These are phyloP conservation scores for Lachancea nothofagi DNA, from an alignment of 805 yeast genomes.

Conservation along the genomic window DNA sequence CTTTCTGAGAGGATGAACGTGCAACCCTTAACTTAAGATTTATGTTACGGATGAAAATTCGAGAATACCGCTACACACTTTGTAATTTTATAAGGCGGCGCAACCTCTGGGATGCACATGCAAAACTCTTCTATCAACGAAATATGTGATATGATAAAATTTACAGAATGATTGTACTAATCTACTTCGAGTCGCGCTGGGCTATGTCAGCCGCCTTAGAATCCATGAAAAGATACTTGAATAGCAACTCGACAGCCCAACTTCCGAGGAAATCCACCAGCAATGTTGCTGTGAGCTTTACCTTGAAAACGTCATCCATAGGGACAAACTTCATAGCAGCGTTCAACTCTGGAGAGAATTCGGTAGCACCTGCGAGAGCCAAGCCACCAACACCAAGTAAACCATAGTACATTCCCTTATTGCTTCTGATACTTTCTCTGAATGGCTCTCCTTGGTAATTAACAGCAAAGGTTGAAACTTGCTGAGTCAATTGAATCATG, in stretches of 20 bases:
- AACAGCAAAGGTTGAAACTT: conserved; percentile 95
- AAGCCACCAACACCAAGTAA: conserved; percentile 83
- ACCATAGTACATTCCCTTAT: conserved; percentile 96
- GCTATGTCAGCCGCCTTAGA: conserved; percentile 92
- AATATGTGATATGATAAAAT: neutral
- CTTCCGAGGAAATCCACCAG: conserved; percentile 70
- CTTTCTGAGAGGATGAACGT: conserved; percentile 6
- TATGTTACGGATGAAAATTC: too few relatives aligned
- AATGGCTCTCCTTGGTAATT: conserved; percentile 97
- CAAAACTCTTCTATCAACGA: neutral
- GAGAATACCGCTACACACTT: too few relatives aligned
- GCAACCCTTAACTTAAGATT: neutral
- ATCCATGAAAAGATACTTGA: conserved; percentile 85
- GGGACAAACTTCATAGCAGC: conserved; percentile 89
- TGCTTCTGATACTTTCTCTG: conserved; percentile 82
- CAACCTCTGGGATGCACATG: neutral
- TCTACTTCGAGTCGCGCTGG: conserved; percentile 18
- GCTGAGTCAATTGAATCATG: conserved; percentile 89
- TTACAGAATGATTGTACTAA: neutral
- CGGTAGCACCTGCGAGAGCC: conserved; percentile 89
- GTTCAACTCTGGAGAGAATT: conserved; percentile 89
- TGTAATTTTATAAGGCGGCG: too few relatives aligned
- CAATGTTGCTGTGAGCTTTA: conserved; percentile 68
- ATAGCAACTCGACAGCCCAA: conserved; percentile 70
- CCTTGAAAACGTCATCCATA: conserved; percentile 69